Evolutionary conservation across 148 eudicot species (phyloP).

Genomic region (Rhododendron ovatum): DNA sequence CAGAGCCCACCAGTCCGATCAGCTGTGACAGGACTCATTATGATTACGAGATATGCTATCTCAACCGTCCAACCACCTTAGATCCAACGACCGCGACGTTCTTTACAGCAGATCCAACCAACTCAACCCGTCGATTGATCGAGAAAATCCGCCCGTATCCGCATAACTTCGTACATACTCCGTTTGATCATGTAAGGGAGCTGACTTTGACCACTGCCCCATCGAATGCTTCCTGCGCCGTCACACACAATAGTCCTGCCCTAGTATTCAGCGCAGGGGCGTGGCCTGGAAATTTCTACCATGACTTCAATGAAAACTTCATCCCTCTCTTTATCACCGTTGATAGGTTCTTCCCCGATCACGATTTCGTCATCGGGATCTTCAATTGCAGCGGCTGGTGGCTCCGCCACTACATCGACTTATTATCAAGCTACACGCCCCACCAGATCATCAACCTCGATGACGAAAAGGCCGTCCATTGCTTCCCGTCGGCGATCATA

Average conservation of each 20-base stretch:
- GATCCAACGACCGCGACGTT: slow-evolving; percentile 37
- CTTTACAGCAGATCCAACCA: slow-evolving; percentile 19
- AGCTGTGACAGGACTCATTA: slow-evolving; percentile 40
- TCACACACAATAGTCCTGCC: slow-evolving; percentile 26
- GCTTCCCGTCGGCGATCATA: slow-evolving; percentile 30
- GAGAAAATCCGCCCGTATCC: slow-evolving; percentile 37
- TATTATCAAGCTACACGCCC: slow-evolving; percentile 21
- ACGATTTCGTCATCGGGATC: slow-evolving; percentile 30
- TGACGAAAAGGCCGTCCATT: slow-evolving; percentile 20
- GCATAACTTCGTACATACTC: background rate
- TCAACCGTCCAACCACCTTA: slow-evolving; percentile 34
- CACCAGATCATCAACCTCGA: slow-evolving; percentile 30
- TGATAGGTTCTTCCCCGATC: slow-evolving; percentile 18
- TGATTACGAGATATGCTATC: slow-evolving; percentile 36
- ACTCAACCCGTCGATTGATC: slow-evolving; percentile 7
- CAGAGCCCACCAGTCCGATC: slow-evolving; percentile 6
- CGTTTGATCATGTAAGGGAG: slow-evolving; percentile 11
- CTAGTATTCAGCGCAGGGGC: slow-evolving; percentile 38
- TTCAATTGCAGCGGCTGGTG: slow-evolving; percentile 27
- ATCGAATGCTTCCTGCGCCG: slow-evolving; percentile 21
- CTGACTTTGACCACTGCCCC: slow-evolving; percentile 29
- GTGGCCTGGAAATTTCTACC: slow-evolving; percentile 44
- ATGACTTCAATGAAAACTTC: slow-evolving; percentile 42
- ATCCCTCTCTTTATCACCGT: slow-evolving; percentile 42
- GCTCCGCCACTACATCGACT: slow-evolving; percentile 29